Evolutionary conservation across 805 yeast species (phyloP), one percentile per base, ranked within the genome.

Genomic region (Starmerella gropengiesseri): DNA sequence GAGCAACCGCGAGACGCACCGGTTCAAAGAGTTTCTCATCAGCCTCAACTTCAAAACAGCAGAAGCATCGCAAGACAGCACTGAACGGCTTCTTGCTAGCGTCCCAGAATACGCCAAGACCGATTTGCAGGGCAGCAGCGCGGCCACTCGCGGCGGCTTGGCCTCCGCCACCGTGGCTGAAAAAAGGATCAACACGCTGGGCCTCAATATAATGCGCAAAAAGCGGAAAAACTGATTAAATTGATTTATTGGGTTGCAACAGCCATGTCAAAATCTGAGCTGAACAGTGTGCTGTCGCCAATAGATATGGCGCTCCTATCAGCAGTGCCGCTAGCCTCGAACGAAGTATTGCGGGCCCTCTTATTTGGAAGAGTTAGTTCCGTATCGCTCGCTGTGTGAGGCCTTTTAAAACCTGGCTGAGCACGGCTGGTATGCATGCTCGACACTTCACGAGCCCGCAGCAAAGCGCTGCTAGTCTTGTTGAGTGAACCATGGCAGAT

Each of bases 1-100:
- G 37, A 2, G 40, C 27, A 30, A 48, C 38, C 30, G 46, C 39
- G 41, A 43, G 14, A 40, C 40, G 25, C 31, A 41, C 14, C 35
- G 44, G 16, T 43, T 58, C 37, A 50, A 55, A 26, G 62, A 61
- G 11, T 48, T 51, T 6, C 45, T 63, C 17, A 37, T 59, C 13
- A 51, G 57, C 9, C 50, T 53, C 11, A 51, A 58, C 38, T 63
- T 57, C 39, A 49, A 51, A 3, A 51, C 59, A 1, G 29, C 44
- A 21, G 54, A 53, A 9, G 49, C 60, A 3, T 53, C 60, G 2
- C 38, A 37, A 9, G 46, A 47, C 25, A 44, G 60, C 14, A 33
- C 44, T 6, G 40, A 38, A 32, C 31, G 46, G 7, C 41, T 57
- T 7, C 55, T 38, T 53, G 2, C 37, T 22, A 18, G 45, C 14